Evolutionary conservation across 169 alveolate genomes (phyloP).

Genomic region (Amoebophrya sp.): DNA sequence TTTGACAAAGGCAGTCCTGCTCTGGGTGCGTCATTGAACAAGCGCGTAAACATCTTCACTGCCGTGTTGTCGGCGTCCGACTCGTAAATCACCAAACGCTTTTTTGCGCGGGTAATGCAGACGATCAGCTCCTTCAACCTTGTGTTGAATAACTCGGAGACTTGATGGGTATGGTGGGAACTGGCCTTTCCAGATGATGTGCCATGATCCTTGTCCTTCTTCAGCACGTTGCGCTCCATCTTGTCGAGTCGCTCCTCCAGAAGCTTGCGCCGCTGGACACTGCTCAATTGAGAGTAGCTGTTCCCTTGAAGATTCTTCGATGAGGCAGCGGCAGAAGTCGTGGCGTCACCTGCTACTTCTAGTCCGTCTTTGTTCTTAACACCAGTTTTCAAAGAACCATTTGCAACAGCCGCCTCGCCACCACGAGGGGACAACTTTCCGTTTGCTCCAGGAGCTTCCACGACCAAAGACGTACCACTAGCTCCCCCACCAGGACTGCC

Average conservation of each 20-base stretch:
- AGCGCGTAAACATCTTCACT: not conserved
- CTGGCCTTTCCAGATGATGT: no score
- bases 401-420: no score
- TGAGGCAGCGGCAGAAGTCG: not conserved
- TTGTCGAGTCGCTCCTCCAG: not conserved
- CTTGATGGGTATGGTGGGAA: no score
- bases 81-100: not conserved
- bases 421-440: no score
- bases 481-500: no score
- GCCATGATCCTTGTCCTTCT: not conserved
- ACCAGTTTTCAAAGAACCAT: no score
- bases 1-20: not conserved
- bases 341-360: no score
- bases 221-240: not conserved
- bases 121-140: constrained; percentile 21
- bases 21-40: not conserved
- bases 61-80: not conserved
- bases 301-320: not conserved
- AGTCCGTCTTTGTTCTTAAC: no score
- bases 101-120: not conserved
- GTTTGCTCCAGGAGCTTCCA: no score
- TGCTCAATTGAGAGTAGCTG: not conserved
- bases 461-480: no score
- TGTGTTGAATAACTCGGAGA: not conserved
- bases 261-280: not conserved